A percentile compares a stretch with the other conserved stretches of the same genome.
phyloP scores from a whole-genome alignment of 2,329 filamentous ascomycete species.

The Botrytis porri region DNA sequence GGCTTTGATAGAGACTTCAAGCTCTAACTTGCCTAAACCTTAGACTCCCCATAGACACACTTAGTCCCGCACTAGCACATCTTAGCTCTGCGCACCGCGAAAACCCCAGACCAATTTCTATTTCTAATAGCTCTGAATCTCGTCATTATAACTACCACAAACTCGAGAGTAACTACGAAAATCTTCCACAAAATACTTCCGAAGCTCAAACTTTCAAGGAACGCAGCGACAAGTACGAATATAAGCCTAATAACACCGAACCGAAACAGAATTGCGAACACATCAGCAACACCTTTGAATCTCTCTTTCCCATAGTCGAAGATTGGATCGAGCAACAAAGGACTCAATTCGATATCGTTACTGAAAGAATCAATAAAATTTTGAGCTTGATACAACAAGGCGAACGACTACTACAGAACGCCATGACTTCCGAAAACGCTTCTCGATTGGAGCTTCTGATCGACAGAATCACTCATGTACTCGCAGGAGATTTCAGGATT shows the following conservation, averaged over 20 bases:
- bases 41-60: neutral
- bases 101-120: neutral
- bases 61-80: neutral
- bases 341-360: neutral
- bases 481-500: neutral
- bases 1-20: neutral
- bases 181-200: neutral
- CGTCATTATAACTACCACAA: neutral
- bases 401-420: neutral
- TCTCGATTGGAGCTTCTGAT: neutral
- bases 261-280: neutral
- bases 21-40: neutral
- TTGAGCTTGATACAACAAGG: neutral
- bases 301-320: neutral
- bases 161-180: neutral
- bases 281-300: neutral
- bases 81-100: neutral
- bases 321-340: neutral
- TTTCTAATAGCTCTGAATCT: neutral
- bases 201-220: neutral
- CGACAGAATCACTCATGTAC: neutral
- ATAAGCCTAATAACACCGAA: neutral
- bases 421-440: neutral
- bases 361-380: neutral
- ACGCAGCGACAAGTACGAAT: neutral